These are phyloP conservation scores for Zoysia japonica DNA, from an alignment of 176 grass and related monocot genomes.

Conservation along the genomic window DNA sequence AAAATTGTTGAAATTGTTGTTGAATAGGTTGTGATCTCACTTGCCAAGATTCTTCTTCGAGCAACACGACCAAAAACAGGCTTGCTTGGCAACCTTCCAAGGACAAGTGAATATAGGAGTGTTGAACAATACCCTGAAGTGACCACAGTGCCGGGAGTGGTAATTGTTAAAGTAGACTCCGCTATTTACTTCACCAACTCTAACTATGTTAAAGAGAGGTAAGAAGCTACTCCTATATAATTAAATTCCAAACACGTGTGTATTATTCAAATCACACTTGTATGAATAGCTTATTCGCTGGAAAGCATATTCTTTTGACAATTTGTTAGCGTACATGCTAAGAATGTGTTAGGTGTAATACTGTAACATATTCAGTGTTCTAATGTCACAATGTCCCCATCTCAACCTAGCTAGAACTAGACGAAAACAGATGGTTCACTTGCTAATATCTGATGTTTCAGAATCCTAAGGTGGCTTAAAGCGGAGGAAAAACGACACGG, in stretches of 20 bases:
- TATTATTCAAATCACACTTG: too few relatives aligned
- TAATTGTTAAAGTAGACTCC: constrained; percentile 87
- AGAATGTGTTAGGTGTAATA: constrained; percentile 9
- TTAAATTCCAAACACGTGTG: too few relatives aligned
- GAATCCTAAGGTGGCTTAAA: constrained; percentile 85
- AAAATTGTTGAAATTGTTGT: constrained; percentile 1
- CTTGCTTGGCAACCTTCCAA: constrained; percentile 84
- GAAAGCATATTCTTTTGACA: too few relatives aligned
- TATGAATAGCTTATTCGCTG: too few relatives aligned
- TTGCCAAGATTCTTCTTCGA: constrained; percentile 92
- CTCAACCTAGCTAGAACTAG: not conserved
- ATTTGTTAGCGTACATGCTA: not conserved
- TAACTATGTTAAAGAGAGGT: constrained; percentile 97
- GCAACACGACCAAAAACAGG: constrained; percentile 82
- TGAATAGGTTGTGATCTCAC: constrained; percentile 71
- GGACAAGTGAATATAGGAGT: constrained; percentile 76
- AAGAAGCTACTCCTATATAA: constrained; percentile 7
- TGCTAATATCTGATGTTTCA: constrained; percentile 34
- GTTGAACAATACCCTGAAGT: constrained; percentile 82
- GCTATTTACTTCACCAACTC: constrained; percentile 94
- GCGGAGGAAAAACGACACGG: constrained; percentile 65
- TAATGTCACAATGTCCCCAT: not conserved
- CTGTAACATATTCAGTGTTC: not conserved
- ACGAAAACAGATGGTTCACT: not conserved
- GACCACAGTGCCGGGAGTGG: constrained; percentile 54